These are phyloP conservation scores for Lathyrus tuberosus DNA, from an alignment of 306 rosid genomes.

Conservation along the genomic window DNA sequence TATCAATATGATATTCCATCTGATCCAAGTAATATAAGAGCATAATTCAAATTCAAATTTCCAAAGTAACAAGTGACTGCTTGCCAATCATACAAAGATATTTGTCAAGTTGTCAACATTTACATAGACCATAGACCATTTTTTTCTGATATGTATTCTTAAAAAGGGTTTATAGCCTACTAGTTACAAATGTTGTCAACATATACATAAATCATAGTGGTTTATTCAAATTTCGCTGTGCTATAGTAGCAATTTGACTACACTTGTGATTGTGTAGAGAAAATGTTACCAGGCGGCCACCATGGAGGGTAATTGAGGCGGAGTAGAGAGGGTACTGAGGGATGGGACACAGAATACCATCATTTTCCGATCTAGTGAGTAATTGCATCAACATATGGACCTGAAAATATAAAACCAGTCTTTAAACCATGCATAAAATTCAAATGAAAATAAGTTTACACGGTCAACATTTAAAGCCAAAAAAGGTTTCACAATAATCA, in stretches of 20 bases:
- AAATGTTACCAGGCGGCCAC: constrained; percentile 73
- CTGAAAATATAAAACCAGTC: constrained; percentile 47
- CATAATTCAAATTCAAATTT: constrained; percentile 12
- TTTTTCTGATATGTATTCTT: constrained; percentile 26
- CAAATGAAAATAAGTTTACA: constrained; percentile 12
- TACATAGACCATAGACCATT: not conserved
- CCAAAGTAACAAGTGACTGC: constrained; percentile 23
- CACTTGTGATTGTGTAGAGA: constrained; percentile 5
- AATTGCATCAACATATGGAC: constrained; percentile 93
- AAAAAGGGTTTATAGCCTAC: constrained; percentile 24
- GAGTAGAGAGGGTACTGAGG: constrained; percentile 96
- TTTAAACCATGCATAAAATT: not conserved
- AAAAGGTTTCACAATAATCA: not conserved
- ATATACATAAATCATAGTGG: not conserved
- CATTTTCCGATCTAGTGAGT: constrained; percentile 69
- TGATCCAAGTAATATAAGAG: constrained; percentile 14
- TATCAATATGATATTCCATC: constrained; percentile 28
- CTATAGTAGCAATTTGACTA: not conserved
- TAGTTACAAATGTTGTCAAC: constrained; percentile 2
- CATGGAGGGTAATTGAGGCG: constrained; percentile 90
- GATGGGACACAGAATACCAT: constrained; percentile 90
- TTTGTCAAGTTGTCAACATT: not conserved
- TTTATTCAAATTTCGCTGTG: not conserved
- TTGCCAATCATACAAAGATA: not conserved
- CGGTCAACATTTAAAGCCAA: not conserved